Percentiles rank a stretch among this genome's conserved stretches.
phyloP scores from a whole-genome alignment of 192 early-diverging fungal species.

The Podila minutissima region DNA sequence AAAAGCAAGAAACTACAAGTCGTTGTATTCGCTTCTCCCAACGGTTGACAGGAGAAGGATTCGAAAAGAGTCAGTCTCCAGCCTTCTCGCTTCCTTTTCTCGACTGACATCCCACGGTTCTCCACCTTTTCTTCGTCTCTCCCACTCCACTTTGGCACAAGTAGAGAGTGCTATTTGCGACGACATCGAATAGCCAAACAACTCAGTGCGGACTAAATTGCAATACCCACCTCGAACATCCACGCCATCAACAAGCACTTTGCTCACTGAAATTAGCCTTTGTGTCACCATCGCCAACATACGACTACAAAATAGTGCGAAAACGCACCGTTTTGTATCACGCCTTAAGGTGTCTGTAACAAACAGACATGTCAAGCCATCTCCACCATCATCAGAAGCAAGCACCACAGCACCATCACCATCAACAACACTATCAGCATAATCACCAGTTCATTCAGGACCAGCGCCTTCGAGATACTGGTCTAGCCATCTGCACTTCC shows the following conservation, averaged over 20 bases:
- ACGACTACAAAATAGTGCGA: no score
- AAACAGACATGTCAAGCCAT: slow-evolving; percentile 9
- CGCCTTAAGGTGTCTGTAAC: slow-evolving; percentile 20
- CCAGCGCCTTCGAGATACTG: neutral
- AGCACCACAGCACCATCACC: neutral
- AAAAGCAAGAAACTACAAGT: no score
- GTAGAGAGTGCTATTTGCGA: neutral
- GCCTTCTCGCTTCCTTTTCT: neutral
- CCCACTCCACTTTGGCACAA: neutral
- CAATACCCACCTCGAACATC: no score
- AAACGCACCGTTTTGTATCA: neutral
- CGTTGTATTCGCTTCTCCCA: neutral
- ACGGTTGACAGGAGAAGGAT: no score
- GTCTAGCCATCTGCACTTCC: neutral
- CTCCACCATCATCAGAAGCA: slow-evolving; percentile 6
- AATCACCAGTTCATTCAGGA: neutral
- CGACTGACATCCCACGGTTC: neutral
- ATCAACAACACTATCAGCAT: slow-evolving; percentile 9
- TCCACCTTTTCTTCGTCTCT: neutral
- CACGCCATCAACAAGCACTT: no score
- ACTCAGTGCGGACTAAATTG: no score
- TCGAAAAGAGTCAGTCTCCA: neutral
- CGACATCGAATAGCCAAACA: neutral
- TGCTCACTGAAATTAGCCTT: no score
- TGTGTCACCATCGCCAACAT: no score